These are phyloP conservation scores for Avicennia marina DNA, from an alignment of 257 asterid genomes.

Conservation along the genomic window DNA sequence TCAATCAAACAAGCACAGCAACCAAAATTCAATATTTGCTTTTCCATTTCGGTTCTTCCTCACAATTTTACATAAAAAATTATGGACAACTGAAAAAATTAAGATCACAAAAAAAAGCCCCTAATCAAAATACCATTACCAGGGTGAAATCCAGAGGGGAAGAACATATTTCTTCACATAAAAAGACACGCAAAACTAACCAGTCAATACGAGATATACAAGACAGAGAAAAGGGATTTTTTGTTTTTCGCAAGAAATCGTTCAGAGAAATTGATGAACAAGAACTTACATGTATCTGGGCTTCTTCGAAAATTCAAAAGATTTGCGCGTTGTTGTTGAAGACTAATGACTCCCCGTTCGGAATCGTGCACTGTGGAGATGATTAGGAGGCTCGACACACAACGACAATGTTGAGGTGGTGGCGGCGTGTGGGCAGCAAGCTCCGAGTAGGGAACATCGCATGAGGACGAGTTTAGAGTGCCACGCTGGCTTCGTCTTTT, in stretches of 20 bases:
- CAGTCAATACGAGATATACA: no score
- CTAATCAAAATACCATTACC: neutral
- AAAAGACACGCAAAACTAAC: neutral
- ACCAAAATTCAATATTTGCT: neutral
- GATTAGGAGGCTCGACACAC: neutral
- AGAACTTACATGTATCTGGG: conserved; percentile 4
- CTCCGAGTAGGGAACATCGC: conserved; percentile 14
- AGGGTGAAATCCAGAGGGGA: conserved; percentile 2
- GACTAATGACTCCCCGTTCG: neutral
- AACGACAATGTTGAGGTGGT: neutral
- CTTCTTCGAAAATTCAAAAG: conserved; percentile 12
- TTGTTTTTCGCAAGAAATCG: no score
- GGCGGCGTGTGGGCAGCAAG: conserved; percentile 51
- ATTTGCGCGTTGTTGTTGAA: neutral
- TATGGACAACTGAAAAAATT: neutral
- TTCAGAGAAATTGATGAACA: conserved; percentile 3
- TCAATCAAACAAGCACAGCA: neutral
- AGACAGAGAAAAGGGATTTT: neutral
- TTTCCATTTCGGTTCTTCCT: no score
- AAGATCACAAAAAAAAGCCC: no score
- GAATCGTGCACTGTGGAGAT: neutral
- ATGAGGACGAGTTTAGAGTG: conserved; percentile 16
- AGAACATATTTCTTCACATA: neutral
- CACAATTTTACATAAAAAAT: neutral
- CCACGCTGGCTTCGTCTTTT: conserved; percentile 21